Conservation (phyloP, 2,329 filamentous ascomycete species). For the Fusarium coffeatum region DNA sequence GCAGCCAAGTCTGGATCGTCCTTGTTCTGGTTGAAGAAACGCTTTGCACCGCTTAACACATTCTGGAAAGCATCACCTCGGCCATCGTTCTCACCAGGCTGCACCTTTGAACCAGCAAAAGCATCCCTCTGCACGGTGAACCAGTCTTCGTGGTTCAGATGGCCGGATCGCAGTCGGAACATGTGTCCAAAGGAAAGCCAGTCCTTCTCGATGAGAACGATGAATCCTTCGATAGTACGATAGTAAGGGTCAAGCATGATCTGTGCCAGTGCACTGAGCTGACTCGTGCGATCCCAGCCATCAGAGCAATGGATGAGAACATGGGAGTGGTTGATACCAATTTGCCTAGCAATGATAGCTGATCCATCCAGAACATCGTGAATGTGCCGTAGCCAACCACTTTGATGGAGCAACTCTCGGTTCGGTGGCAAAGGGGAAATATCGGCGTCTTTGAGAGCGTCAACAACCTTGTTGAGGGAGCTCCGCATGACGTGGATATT, state of each 20-base stretch:
- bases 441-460: slow-evolving; percentile 92
- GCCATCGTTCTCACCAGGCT: slow-evolving; percentile 70
- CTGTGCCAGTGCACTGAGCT: slow-evolving; percentile 90
- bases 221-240: slow-evolving; percentile 92
- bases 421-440: slow-evolving; percentile 85
- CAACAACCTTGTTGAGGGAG: slow-evolving; percentile 87
- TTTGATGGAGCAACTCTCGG: slow-evolving; percentile 82
- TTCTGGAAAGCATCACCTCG: slow-evolving; percentile 84
- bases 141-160: slow-evolving; percentile 92
- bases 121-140: slow-evolving; percentile 87
- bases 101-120: slow-evolving; percentile 72
- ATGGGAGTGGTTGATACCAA: slow-evolving; percentile 93
- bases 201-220: slow-evolving; percentile 94
- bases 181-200: slow-evolving; percentile 98
- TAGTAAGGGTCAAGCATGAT: slow-evolving; percentile 96
- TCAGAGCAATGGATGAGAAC: slow-evolving; percentile 98
- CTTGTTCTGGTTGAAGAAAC: slow-evolving; percentile 82
- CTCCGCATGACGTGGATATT: slow-evolving; percentile 99
- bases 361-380: slow-evolving; percentile 85
- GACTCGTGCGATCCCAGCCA: slow-evolving; percentile 97
- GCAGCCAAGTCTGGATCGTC: slow-evolving; percentile 72
- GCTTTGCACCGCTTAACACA: slow-evolving; percentile 86
- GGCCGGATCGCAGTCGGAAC: slow-evolving; percentile 92
- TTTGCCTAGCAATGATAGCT: slow-evolving; percentile 83
- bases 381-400: slow-evolving; percentile 93